A percentile compares a stretch with the other conserved stretches of the same genome.
phyloP scores from a whole-genome alignment of 228 moss, liverwort and hornwort species.

The Sphagnum magellanicum region DNA sequence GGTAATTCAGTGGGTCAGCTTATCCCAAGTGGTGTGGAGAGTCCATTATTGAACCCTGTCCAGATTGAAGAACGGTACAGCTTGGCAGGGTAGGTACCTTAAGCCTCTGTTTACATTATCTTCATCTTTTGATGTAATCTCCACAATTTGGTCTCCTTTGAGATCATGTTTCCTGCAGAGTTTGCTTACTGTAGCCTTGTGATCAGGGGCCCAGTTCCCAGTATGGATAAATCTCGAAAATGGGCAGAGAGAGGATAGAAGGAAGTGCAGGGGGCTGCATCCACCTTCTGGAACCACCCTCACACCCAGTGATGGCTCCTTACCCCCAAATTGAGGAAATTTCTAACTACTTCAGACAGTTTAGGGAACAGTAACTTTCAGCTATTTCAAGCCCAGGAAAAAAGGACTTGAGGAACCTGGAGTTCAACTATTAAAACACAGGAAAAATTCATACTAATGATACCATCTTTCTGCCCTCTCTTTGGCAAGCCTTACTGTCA shows the following conservation, averaged over 20 bases:
- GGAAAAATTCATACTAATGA: no score
- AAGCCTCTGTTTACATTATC: background rate
- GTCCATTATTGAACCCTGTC: background rate
- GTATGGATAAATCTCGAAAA: slow-evolving; percentile 3
- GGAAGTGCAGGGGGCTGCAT: background rate
- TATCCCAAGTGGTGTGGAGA: background rate
- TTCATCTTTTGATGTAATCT: no score
- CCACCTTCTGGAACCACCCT: background rate
- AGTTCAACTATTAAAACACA: no score
- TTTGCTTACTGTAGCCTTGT: background rate
- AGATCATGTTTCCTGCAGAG: no score
- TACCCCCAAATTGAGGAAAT: background rate
- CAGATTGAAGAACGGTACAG: slow-evolving; percentile 2
- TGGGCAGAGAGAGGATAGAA: background rate
- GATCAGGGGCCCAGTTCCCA: slow-evolving; percentile 2
- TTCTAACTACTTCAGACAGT: background rate
- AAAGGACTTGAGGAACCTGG: no score
- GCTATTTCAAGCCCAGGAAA: no score
- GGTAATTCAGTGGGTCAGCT: background rate
- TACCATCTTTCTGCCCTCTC: no score
- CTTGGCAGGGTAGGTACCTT: slow-evolving; percentile 3
- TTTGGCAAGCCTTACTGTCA: no score
- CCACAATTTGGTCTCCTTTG: no score
- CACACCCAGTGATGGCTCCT: background rate
- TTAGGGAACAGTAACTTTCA: no score